A percentile compares a stretch with the other conserved stretches of the same genome.
These are phyloP conservation scores for Talaromyces piceae DNA, from an alignment of 2,329 filamentous ascomycete species.

Conservation along the genomic window DNA sequence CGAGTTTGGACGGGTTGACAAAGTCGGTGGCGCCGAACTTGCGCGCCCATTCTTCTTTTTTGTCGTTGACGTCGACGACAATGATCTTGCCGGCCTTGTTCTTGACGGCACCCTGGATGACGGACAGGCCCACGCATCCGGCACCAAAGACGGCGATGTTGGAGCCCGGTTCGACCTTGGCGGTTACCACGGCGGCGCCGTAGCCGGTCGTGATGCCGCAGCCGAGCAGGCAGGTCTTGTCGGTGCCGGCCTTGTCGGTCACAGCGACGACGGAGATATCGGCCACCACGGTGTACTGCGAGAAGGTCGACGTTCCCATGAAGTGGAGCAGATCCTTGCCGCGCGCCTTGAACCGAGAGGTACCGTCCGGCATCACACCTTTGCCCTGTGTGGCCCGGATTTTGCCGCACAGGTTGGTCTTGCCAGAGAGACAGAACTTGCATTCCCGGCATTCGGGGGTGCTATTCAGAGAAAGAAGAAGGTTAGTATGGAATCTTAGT, in stretches of 20 bases:
- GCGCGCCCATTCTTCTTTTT: constrained; percentile 82
- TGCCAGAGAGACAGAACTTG: constrained; percentile 99
- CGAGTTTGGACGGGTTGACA: constrained; percentile 80
- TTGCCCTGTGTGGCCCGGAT: constrained; percentile 94
- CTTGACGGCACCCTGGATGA: constrained; percentile 86
- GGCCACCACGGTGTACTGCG: constrained; percentile 96
- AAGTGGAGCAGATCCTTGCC: constrained; percentile 95
- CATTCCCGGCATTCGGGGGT: constrained; percentile 95
- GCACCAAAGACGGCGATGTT: constrained; percentile 91
- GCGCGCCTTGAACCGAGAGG: constrained; percentile 86
- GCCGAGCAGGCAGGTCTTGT: constrained; percentile 89
- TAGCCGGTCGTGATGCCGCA: constrained; percentile 99
- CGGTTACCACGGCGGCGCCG: constrained; percentile 88
- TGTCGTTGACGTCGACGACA: constrained; percentile 72
- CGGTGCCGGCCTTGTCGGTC: constrained; percentile 83
- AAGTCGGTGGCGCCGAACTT: constrained; percentile 98
- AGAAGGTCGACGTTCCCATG: constrained; percentile 99
- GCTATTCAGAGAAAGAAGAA: constrained; percentile 41
- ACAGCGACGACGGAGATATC: constrained; percentile 97
- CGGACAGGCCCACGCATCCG: constrained; percentile 89
- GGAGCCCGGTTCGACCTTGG: constrained; percentile 80
- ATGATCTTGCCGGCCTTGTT: constrained; percentile 62
- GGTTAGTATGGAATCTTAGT: too few relatives aligned
- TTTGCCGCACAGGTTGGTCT: constrained; percentile 98
- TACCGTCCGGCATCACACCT: constrained; percentile 96